These are phyloP conservation scores for Saccharomyces hybrid DNA, from an alignment of 1,139 yeast species.

Conservation along the genomic window DNA sequence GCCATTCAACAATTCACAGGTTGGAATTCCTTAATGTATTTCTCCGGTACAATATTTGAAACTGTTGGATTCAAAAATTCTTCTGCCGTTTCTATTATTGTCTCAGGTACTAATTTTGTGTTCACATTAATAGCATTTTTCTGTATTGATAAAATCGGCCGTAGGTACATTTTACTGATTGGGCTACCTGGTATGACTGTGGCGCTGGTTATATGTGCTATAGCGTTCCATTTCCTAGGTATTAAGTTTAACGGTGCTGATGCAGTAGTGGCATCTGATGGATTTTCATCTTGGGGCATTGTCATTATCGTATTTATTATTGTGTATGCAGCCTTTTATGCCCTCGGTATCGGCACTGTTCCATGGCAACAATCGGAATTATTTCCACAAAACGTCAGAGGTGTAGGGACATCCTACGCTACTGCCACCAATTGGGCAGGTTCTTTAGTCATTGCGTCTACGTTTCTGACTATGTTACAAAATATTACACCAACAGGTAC, in stretches of 20 bases:
- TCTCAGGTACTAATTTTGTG: constrained; percentile 87
- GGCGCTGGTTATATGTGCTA: constrained; percentile 70
- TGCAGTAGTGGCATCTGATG: constrained; percentile 37
- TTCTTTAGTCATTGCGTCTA: constrained; percentile 79
- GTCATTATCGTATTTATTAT: constrained; percentile 81
- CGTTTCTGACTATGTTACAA: constrained; percentile 88
- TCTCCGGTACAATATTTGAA: constrained; percentile 82
- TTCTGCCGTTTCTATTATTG: constrained; percentile 86
- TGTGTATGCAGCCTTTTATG: constrained; percentile 78
- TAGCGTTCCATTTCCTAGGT: constrained; percentile 80
- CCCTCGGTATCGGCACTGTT: constrained; percentile 90
- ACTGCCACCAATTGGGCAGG: constrained; percentile 98
- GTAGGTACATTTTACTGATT: constrained; percentile 66
- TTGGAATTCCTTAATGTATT: constrained; percentile 90
- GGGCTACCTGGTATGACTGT: constrained; percentile 76
- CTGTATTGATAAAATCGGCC: constrained; percentile 77
- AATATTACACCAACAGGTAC: constrained; percentile 94
- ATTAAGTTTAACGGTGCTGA: constrained; percentile 45
- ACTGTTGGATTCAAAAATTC: constrained; percentile 81
- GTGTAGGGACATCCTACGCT: constrained; percentile 84
- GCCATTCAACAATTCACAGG: constrained; percentile 96
- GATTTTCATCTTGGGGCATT: constrained; percentile 77
- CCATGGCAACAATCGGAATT: constrained; percentile 98
- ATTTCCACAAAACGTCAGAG: constrained; percentile 88
- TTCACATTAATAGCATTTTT: constrained; percentile 78